These are phyloP conservation scores for Hypoxylon sp. DNA, from an alignment of 2,329 filamentous ascomycete genomes.

Conservation along the genomic window DNA sequence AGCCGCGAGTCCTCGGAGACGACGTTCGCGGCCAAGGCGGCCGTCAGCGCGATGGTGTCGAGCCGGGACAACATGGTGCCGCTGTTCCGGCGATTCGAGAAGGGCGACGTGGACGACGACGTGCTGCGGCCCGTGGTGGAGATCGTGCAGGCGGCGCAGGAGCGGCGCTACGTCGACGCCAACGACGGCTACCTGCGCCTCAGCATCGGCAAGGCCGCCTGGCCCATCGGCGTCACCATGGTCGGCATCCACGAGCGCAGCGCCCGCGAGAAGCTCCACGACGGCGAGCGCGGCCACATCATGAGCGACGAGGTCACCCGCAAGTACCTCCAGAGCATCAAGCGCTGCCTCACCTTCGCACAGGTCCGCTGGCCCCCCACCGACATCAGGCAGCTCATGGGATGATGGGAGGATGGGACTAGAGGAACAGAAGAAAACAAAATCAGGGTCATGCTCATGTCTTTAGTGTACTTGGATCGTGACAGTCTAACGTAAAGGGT, in stretches of 20 bases:
- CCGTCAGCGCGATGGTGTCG: conserved; percentile 84
- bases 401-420: conserved; percentile 60
- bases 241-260: conserved; percentile 98
- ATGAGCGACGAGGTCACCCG: conserved; percentile 96
- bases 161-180: conserved; percentile 91
- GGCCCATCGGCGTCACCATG: conserved; percentile 99
- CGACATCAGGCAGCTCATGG: conserved; percentile 94
- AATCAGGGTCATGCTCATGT: too few relatives aligned
- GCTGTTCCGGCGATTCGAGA: conserved; percentile 88
- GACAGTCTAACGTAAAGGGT: conserved; percentile 11
- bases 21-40: conserved; percentile 83
- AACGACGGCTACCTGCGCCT: conserved; percentile 94
- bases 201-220: conserved; percentile 95
- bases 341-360: conserved; percentile 93
- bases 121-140: conserved; percentile 85
- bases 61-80: conserved; percentile 88
- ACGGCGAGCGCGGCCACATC: conserved; percentile 88
- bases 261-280: conserved; percentile 92
- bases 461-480: conserved; percentile 7
- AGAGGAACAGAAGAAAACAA: conserved; percentile 72
- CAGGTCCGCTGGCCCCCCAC: conserved; percentile 96
- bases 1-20: conserved; percentile 37
- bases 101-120: conserved; percentile 77
- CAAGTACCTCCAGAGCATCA: conserved; percentile 97
- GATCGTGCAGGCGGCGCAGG: conserved; percentile 90